Evolutionary conservation across 2,329 filamentous ascomycete species (phyloP), one percentile per base, ranked within the genome.

Genomic region (Fusarium udum): DNA sequence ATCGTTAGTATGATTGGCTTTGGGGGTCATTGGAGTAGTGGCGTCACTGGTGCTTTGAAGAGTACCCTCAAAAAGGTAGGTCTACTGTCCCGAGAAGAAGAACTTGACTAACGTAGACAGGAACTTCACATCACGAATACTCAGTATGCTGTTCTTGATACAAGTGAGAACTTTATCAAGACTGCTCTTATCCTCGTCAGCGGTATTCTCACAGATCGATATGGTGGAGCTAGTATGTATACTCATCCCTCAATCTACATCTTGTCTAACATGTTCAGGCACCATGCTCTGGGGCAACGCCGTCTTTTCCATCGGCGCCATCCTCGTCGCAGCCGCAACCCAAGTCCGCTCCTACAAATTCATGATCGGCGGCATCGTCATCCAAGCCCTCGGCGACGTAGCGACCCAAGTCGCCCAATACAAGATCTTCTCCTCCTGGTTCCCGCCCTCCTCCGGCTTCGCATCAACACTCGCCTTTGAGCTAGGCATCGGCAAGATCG

Each of bases 371-470:
- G 89, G 88, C 4, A 80, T 85, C 40, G 81, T 91, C 3, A 79
- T 91, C 18, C 83, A 87, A 34, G 85, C 89, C 0, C 79, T 91
- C 0, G 89, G 89, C n/a, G 89, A 91, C 68, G 89, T 91, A 26
- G 87, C 89, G 0, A 91, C 90, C 0, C 89, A 91, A 72, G 84
- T 91, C 36, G 90, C 90, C 1, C 89, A 91, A 76, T 91, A 91
- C 78, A 90, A 91, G 68, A 86, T 91, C 69, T 91, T 91, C 73
- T 90, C 88, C 1, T 89, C 88, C 0, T 91, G 89, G 89, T 91
- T 91, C 69, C 84, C 89, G 0, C 90, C 89, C 0, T 88, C 84
- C 13, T 85, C 88, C 63, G 89, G 89, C 4, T 91, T 91, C 75
- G 90, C 89, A 0, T 89, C 88, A 0, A 91, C 89, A 0, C 82